These are phyloP conservation scores for Ophiocordyceps camponoti-saundersi DNA, from an alignment of 2,329 filamentous ascomycete genomes.

Conservation along the genomic window DNA sequence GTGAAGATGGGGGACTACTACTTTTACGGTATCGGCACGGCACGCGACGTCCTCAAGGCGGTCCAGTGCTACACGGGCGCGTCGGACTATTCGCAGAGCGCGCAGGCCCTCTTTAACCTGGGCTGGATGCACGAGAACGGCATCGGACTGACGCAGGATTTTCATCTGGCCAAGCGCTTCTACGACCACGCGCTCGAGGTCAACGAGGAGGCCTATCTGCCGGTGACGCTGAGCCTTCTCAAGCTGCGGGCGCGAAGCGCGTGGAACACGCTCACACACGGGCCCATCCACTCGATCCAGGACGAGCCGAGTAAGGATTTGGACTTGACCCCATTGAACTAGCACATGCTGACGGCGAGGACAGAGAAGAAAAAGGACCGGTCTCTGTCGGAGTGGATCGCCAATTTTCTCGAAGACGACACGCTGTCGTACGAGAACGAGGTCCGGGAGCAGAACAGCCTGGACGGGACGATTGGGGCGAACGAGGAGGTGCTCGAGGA, in stretches of 20 bases:
- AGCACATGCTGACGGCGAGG: background rate
- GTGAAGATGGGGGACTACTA: slow-evolving; percentile 99
- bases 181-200: slow-evolving; percentile 87
- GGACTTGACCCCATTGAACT: background rate
- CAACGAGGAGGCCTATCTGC: slow-evolving; percentile 84
- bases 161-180: slow-evolving; percentile 89
- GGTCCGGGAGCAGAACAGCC: slow-evolving; percentile 31
- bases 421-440: slow-evolving; percentile 47
- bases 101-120: slow-evolving; percentile 90
- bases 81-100: slow-evolving; percentile 78
- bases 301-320: slow-evolving; percentile 59
- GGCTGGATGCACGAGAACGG: slow-evolving; percentile 99
- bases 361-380: slow-evolving; percentile 54
- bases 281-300: slow-evolving; percentile 81
- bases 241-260: slow-evolving; percentile 75
- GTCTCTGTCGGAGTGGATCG: slow-evolving; percentile 73
- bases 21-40: slow-evolving; percentile 60
- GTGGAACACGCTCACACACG: slow-evolving; percentile 86
- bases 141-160: slow-evolving; percentile 81
- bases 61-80: slow-evolving; percentile 85
- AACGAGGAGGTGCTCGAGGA: slow-evolving; percentile 51
- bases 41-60: slow-evolving; percentile 63
- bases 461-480: slow-evolving; percentile 37
- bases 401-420: slow-evolving; percentile 64
- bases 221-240: slow-evolving; percentile 73